Percentiles rank a stretch among this genome's conserved stretches.
Evolutionary conservation across 1,139 yeast genomes (phyloP).

Genomic region (Yamadazyma spencermartinsiae): DNA sequence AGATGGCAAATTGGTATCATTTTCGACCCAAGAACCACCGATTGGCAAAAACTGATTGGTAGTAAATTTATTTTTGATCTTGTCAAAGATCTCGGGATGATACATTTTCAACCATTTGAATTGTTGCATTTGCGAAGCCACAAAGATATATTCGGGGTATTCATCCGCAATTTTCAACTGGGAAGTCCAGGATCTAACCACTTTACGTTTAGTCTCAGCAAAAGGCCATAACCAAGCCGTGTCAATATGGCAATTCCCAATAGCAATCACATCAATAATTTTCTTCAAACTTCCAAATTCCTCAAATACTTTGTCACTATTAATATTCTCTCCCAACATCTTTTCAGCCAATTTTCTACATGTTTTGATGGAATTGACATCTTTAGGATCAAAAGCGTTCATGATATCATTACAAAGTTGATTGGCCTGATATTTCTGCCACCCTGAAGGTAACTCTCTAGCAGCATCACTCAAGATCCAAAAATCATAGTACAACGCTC

Average conservation of each 20-base stretch:
- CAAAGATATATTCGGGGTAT: constrained; percentile 92
- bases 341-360: constrained; percentile 69
- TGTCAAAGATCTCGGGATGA: constrained; percentile 75
- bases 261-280: constrained; percentile 62
- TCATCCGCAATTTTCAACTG: constrained; percentile 81
- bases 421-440: constrained; percentile 81
- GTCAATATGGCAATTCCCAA: constrained; percentile 96
- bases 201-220: constrained; percentile 89
- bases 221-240: constrained; percentile 99
- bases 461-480: constrained; percentile 92
- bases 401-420: constrained; percentile 76
- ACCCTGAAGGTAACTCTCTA: constrained; percentile 71
- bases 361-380: constrained; percentile 45
- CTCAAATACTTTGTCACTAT: constrained; percentile 62
- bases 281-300: constrained; percentile 20
- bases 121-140: constrained; percentile 95
- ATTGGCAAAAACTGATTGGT: constrained; percentile 81
- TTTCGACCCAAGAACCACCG: constrained; percentile 98
- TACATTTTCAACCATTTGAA: constrained; percentile 86
- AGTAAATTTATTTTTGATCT: constrained; percentile 64
- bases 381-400: constrained; percentile 71
- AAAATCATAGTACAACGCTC: constrained; percentile 76
- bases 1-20: constrained; percentile 90
- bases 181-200: constrained; percentile 94
- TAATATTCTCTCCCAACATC: constrained; percentile 64